Evolutionary conservation across 2,329 filamentous ascomycete species (phyloP).

Genomic region (Botrytis sinoallii): DNA sequence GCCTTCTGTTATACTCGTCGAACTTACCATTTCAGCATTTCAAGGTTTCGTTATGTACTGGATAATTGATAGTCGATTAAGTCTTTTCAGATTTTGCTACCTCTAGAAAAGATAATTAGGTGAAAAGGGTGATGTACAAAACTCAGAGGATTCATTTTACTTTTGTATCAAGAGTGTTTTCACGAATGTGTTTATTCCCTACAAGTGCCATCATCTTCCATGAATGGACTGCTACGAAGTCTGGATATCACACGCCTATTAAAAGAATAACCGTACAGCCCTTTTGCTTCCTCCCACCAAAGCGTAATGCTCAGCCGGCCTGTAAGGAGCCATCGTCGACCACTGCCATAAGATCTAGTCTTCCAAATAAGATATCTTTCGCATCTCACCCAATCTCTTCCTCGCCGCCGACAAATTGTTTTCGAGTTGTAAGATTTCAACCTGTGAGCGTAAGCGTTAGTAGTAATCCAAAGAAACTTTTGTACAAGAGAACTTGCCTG

Average conservation of each 20-base stretch:
- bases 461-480: not conserved
- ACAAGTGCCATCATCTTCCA: not conserved
- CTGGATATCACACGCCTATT: constrained; percentile 15
- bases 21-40: not conserved
- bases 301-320: not conserved
- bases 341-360: constrained; percentile 21
- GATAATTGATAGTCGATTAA: not conserved
- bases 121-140: not conserved
- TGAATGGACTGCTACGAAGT: not conserved
- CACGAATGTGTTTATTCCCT: not conserved
- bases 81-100: not conserved
- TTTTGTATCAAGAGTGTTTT: not conserved
- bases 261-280: not conserved
- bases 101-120: not conserved
- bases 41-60: not conserved
- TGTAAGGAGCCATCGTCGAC: not conserved
- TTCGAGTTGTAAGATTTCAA: constrained; percentile 95
- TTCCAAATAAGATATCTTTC: constrained; percentile 44
- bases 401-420: constrained; percentile 78
- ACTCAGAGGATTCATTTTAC: not conserved
- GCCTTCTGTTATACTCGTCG: not conserved
- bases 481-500: constrained; percentile 63
- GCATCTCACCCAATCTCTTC: constrained; percentile 89
- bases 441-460: constrained; percentile 50
- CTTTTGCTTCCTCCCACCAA: not conserved